These are phyloP conservation scores for Dactylonectria macrodidyma DNA, from an alignment of 2,329 filamentous ascomycete genomes.

Conservation along the genomic window DNA sequence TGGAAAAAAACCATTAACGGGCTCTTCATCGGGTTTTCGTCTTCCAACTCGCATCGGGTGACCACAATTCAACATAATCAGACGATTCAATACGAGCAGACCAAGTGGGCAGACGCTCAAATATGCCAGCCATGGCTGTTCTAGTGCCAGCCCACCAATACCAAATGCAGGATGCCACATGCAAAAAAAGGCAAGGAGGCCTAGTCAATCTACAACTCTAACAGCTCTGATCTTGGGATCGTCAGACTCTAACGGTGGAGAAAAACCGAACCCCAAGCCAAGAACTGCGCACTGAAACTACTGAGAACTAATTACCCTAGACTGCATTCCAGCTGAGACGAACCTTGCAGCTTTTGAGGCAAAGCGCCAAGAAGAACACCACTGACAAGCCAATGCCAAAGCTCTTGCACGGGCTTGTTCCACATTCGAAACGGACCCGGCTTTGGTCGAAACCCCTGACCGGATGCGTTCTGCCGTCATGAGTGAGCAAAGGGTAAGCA, in stretches of 20 bases:
- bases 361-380: constrained; percentile 6
- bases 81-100: not conserved
- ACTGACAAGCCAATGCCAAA: constrained; percentile 10
- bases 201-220: not conserved
- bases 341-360: constrained; percentile 3
- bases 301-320: constrained; percentile 12
- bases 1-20: not conserved
- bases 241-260: not conserved
- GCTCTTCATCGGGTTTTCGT: not conserved
- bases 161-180: not conserved
- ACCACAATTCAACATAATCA: not conserved
- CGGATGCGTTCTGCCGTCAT: constrained; percentile 3
- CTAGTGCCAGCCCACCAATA: not conserved
- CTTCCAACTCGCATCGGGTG: not conserved
- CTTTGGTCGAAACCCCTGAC: constrained; percentile 4
- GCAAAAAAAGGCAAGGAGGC: not conserved
- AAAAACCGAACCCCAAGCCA: not conserved
- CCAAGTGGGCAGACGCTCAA: not conserved
- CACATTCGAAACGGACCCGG: constrained; percentile 21
- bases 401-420: not conserved
- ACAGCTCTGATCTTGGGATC: not conserved
- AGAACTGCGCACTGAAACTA: not conserved
- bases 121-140: not conserved
- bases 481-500: not conserved
- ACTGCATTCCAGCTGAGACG: constrained; percentile 1